Percentiles rank a stretch among this genome's conserved stretches.
phyloP scores from a whole-genome alignment of 805 yeast species.

The Yarrowia phangngaensis region DNA sequence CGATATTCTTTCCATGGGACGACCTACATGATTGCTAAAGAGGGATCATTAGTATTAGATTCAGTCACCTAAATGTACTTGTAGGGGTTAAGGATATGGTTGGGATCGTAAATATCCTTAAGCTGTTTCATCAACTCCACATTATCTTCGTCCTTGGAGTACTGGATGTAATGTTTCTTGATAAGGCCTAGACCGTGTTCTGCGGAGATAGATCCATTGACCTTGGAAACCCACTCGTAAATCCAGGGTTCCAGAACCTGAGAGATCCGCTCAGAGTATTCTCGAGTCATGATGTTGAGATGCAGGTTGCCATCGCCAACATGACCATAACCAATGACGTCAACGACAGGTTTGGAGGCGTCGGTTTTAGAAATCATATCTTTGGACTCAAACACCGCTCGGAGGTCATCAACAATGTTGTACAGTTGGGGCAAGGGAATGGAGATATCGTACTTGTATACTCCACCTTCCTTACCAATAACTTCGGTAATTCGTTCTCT shows the following conservation, averaged over 20 bases:
- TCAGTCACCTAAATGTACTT: slow-evolving; percentile 58
- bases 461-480: slow-evolving; percentile 81
- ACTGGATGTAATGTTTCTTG: slow-evolving; percentile 83
- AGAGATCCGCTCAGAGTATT: slow-evolving; percentile 76
- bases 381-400: slow-evolving; percentile 52
- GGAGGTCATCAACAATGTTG: slow-evolving; percentile 75
- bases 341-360: slow-evolving; percentile 64
- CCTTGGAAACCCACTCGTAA: slow-evolving; percentile 71
- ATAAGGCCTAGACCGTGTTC: slow-evolving; percentile 98
- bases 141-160: slow-evolving; percentile 72
- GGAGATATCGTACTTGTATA: slow-evolving; percentile 94
- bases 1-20: too few species aligned
- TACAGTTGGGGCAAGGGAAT: slow-evolving; percentile 79
- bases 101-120: slow-evolving; percentile 84
- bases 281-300: slow-evolving; percentile 84
- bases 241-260: slow-evolving; percentile 85
- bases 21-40: too few species aligned
- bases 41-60: too few species aligned
- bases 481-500: slow-evolving; percentile 94
- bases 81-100: slow-evolving; percentile 89
- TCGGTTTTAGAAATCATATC: slow-evolving; percentile 62
- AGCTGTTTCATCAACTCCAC: slow-evolving; percentile 71
- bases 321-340: slow-evolving; percentile 96
- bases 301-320: slow-evolving; percentile 97
- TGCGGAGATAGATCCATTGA: slow-evolving; percentile 85